Percentiles rank a stretch among this genome's conserved stretches.
These are phyloP conservation scores for Chamaecyparis obtusa DNA, from an alignment of 75 land plant species.

Conservation along the genomic window DNA sequence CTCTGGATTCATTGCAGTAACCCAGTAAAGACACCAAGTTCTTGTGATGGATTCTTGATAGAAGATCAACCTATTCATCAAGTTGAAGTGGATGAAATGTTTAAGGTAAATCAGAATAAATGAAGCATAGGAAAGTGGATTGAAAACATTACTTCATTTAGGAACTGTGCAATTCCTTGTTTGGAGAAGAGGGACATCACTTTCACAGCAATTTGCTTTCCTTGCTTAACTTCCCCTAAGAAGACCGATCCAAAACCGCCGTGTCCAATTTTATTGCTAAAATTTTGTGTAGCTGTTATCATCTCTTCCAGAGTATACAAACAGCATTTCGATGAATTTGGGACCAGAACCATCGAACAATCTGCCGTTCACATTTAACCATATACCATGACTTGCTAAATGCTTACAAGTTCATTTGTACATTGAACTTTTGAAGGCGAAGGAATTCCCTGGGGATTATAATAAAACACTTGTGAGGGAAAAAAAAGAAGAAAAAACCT, in stretches of 20 bases:
- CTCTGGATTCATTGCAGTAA: too few species aligned
- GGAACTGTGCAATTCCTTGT: slow-evolving; percentile 50
- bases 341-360: background rate
- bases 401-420: background rate
- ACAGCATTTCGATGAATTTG: background rate
- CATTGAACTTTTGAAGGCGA: too few species aligned
- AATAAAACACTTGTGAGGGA: too few species aligned
- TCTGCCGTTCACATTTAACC: background rate
- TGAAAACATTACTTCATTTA: slow-evolving; percentile 22
- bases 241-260: slow-evolving; percentile 57
- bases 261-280: slow-evolving; percentile 42
- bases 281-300: slow-evolving; percentile 39
- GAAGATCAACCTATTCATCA: too few species aligned
- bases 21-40: too few species aligned
- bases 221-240: slow-evolving; percentile 27
- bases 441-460: background rate
- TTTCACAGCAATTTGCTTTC: slow-evolving; percentile 41
- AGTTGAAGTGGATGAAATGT: too few species aligned
- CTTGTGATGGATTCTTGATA: too few species aligned
- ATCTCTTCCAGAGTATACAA: slow-evolving; percentile 41
- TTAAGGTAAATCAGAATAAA: too few species aligned
- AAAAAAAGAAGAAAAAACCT: too few species aligned
- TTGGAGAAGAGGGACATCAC: slow-evolving; percentile 33
- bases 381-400: too few species aligned
- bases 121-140: too few species aligned